These are phyloP conservation scores for Nigrospora oryzae DNA, from an alignment of 2,329 filamentous ascomycete genomes.

Conservation along the genomic window DNA sequence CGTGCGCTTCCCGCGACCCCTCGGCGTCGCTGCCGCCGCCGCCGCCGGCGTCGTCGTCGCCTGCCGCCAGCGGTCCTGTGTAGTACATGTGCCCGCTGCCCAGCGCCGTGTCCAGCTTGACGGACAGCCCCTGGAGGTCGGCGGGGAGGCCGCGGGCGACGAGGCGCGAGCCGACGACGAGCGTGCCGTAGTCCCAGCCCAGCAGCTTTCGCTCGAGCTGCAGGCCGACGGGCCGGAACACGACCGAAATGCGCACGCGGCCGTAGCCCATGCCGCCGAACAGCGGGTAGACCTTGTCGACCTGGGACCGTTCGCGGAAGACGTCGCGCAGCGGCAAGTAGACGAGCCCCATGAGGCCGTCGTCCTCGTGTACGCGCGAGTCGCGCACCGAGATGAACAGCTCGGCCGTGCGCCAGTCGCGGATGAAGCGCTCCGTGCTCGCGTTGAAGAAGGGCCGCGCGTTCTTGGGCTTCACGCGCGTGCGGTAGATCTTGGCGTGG, in stretches of 20 bases:
- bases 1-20: too few species aligned
- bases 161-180: background rate
- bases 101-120: conserved; percentile 1
- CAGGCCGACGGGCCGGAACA: background rate
- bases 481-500: conserved; percentile 1
- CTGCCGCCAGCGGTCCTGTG: background rate
- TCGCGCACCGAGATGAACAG: background rate
- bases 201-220: background rate
- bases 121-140: background rate
- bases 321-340: background rate
- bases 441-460: conserved; percentile 2
- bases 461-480: conserved; percentile 2
- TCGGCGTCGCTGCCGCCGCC: background rate
- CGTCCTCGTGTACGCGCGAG: conserved; percentile 1
- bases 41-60: too few species aligned
- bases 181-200: conserved; percentile 2
- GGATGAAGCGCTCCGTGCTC: background rate
- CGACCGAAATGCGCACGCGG: background rate
- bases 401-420: conserved; percentile 1
- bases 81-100: conserved; percentile 2
- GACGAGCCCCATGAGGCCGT: background rate
- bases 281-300: conserved; percentile 1
- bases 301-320: background rate
- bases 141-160: background rate
- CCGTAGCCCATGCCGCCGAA: conserved; percentile 3